Evolutionary conservation across 2,329 filamentous ascomycete genomes (phyloP), one percentile per base, ranked within the genome.

Genomic region (Fusarium gaditjirri): DNA sequence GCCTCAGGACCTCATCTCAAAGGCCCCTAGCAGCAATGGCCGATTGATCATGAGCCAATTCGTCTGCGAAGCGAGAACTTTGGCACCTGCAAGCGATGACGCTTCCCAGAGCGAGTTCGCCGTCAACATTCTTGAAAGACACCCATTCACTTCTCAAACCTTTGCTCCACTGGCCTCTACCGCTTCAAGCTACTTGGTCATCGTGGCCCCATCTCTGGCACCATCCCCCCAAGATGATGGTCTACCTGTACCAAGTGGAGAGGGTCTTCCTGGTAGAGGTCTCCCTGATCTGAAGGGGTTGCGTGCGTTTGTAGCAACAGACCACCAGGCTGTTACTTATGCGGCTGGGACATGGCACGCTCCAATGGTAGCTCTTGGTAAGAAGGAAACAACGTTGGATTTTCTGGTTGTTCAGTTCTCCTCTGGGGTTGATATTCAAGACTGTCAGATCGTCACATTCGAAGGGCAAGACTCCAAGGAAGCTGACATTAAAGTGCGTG

Each of bases 61-160:
- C 81, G 91, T 94, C 61, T 98, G 94, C 80, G 91, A 77, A 17
- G 78, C 82, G 10, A 77, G 81, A 19, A 70, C 74, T 55, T 76
- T 82, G 27, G 43, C 64, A 25, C 46, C 69, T 47, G 65, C 50
- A 38, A 65, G 52, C 17, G 58, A 56, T 38, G 56, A 62, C 49
- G 39, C 64, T 25, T 61, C 70, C 3, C 47, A 69, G 46, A 54
- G 70, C 42, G 71, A 77, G 49, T 93, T 97, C 79, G 85, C 74
- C 27, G 78, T 98, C 59, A 82, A 83, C 25, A 89, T 97, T 63
- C 88, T 98, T 35, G 96, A 99, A 81, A 88, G 96, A 42, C 96
- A 99, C 81, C 95, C 96, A 0, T 98, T 91, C 82, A 98, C 96
- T 3, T 93, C 93, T 3, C 96, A 99, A 84, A 97, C 94, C 0